Base-by-base conservation (phyloP, 2,329 filamentous ascomycete species). In the Endoconidiophora polonica region DNA sequence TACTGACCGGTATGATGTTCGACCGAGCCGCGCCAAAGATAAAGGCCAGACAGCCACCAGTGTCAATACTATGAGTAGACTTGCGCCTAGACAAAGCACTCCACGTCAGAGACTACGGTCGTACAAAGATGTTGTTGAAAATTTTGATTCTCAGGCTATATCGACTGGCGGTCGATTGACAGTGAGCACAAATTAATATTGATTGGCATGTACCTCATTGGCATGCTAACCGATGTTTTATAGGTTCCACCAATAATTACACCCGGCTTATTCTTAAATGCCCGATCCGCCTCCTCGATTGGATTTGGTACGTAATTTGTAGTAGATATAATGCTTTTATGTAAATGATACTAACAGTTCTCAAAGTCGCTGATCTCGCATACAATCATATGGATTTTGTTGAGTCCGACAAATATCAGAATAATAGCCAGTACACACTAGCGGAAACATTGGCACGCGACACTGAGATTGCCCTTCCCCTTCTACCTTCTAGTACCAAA, bases 61-160 rank as follows among this genome's bases (percentile, higher is more conserved):
- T 12, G 29, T 33, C 12, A 12, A 33, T 10, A 33, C 29, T 3
- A 3, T 33, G 5, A 12, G 7, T 12, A 12, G 12, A 20, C 37
- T 46, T 44, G 61, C 56, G 42, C 58, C 59, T 24, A 57, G 54
- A 43, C 23, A 56, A 39, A 57, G 44, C 46, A 48, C 49, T 23
- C 57, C 54, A 43, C 58, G 60, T 33, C 59, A 60, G n/a, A 57
- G 48, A 10, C 53, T 66, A 36, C 57, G 59, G 4, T 65, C 65
- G 0, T 60, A 66, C 12, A 66, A 66, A 48, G 68, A 72, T 39
- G 64, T 79, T 5, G 71, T 78, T 60, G 61, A 67, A 5, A 71
- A 71, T 18, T 83, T 81, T 54, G 63, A 63, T 10, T 78, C 77
- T 1, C 60, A 68, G 3, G 71, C 70, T 47, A 68, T 82, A 40